phyloP scores from a whole-genome alignment of 192 early-diverging fungal genomes.

The Entomortierella parvispora region DNA sequence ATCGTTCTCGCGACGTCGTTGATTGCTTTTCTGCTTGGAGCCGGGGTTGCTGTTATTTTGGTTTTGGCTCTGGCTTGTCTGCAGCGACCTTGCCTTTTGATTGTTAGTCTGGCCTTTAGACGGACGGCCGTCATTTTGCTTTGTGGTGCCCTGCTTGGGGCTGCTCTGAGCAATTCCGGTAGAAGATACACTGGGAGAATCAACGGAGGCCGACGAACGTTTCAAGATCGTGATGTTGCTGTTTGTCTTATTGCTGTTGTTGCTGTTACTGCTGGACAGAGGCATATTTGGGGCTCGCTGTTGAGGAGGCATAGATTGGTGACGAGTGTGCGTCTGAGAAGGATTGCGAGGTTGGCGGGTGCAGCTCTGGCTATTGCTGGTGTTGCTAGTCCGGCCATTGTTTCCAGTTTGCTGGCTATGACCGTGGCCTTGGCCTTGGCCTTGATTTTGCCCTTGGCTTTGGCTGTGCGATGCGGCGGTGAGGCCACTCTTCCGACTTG shows the following conservation, averaged over 20 bases:
- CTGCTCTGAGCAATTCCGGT: conserved; percentile 1
- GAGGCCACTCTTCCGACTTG: too few species aligned
- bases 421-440: too few species aligned
- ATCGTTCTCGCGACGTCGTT: too few species aligned
- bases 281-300: conserved; percentile 2
- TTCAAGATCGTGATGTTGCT: conserved; percentile 10
- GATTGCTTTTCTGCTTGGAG: too few species aligned
- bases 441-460: too few species aligned
- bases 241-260: neutral
- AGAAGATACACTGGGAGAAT: conserved; percentile 1
- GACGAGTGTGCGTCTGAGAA: conserved; percentile 23
- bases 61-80: too few species aligned
- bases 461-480: too few species aligned
- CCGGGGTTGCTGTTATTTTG: too few species aligned
- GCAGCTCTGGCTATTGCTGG: neutral
- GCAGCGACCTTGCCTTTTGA: too few species aligned
- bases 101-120: too few species aligned
- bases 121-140: neutral
- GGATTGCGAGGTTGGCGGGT: conserved; percentile 10
- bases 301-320: conserved; percentile 17
- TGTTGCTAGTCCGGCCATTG: neutral
- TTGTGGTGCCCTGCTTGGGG: conserved; percentile 6
- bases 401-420: neutral
- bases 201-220: conserved; percentile 20
- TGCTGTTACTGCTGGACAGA: neutral